These are phyloP conservation scores for Hysterium pulicare DNA, from an alignment of 2,329 filamentous ascomycete genomes.

Conservation along the genomic window DNA sequence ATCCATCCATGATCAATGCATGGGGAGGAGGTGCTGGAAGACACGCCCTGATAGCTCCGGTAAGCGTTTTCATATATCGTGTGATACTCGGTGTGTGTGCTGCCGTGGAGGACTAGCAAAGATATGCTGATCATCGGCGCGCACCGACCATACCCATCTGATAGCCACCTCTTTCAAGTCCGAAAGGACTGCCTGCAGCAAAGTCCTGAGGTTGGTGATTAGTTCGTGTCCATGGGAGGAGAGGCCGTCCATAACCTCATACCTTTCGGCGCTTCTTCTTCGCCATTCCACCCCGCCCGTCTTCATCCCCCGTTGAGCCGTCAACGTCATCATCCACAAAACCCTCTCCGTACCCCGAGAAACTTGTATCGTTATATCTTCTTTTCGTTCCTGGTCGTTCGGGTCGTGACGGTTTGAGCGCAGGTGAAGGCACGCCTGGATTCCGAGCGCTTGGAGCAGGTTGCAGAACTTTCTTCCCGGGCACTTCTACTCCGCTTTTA, in stretches of 20 bases:
- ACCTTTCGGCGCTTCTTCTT: constrained; percentile 24
- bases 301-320: constrained; percentile 69
- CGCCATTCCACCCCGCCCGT: constrained; percentile 45
- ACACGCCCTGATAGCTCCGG: no score
- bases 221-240: neutral
- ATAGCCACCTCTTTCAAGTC: constrained; percentile 1
- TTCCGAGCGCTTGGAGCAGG: constrained; percentile 21
- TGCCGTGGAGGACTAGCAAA: neutral
- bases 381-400: constrained; percentile 69
- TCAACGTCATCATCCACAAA: constrained; percentile 65
- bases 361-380: constrained; percentile 71
- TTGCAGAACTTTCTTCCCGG: constrained; percentile 19
- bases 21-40: no score
- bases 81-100: no score
- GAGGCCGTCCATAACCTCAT: neutral
- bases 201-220: neutral
- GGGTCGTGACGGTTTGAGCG: constrained; percentile 53
- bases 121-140: neutral
- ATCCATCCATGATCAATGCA: no score
- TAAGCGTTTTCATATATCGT: no score
- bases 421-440: constrained; percentile 37
- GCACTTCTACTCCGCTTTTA: constrained; percentile 21
- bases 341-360: constrained; percentile 70
- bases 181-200: constrained; percentile 3
- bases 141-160: constrained; percentile 2